Evolutionary conservation across 108 stramenopile species (phyloP), one percentile per base, ranked within the genome.

Genomic region (Asterionellopsis glacialis): DNA sequence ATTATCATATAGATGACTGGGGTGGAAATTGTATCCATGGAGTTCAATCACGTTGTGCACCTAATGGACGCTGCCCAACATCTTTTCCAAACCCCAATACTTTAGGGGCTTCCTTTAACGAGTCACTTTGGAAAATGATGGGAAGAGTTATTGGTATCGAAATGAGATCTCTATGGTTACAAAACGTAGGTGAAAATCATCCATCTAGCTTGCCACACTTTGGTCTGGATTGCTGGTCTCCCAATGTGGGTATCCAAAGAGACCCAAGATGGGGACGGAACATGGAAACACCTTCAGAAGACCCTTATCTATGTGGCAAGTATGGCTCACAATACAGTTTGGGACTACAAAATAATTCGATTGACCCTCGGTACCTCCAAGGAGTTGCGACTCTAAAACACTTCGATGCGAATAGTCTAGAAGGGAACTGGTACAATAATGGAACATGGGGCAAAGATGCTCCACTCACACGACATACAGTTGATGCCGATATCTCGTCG

Each of bases 51-150:
- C 19, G 24, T 5, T 19, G 52, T 22, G 12, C 52, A 1, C 5
- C 3, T 9, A 19, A 24, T 19, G 24, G 24, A 1, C 3, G 6
- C 4, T 53, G 52, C 22, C 52, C 52, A 1, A 53, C 52, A 19
- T 53, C 52, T 19, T 53, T 53, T 25, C 22, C 52, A 1, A 24
- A 53, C 2, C 22, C 52, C 19, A 53, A 53, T 53, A 24, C 52
- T 3, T 53, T 53, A 19, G 24, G 52, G 2, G 19, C 22, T 25
- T 23, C 22, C 24, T 53, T 19, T 19, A 53, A 53, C 22, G 5
- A 3, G 4, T 6, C 52, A 1, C 9, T 53, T 5, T 53, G 52
- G 52, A 15, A 53, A 24, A 5, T 4, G 5, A 53, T 24, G 19
- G 52, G 22, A 1, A 25, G 14, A 23, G 52, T 24, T 2, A 53